Conservation (phyloP, 345 rosid species). For the Murraya koenigii region DNA sequence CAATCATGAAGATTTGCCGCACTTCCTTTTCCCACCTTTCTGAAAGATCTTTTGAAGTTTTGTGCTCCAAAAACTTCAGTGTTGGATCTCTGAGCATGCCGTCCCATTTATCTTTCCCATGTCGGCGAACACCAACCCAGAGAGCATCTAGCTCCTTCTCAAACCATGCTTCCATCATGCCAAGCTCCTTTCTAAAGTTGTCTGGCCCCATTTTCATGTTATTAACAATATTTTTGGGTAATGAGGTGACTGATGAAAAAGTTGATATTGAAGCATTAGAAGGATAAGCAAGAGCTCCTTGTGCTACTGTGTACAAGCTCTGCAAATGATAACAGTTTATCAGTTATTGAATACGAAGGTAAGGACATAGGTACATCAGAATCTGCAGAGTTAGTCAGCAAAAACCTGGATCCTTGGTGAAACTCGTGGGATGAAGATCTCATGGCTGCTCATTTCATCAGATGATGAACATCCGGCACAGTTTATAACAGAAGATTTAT, state of each 20-base stretch:
- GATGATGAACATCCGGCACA: neutral
- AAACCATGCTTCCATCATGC: constrained; percentile 3
- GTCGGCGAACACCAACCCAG: constrained; percentile 25
- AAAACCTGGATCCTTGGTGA: neutral
- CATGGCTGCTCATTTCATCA: neutral
- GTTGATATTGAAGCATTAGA: neutral
- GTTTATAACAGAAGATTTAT: neutral
- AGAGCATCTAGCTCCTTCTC: constrained; percentile 24
- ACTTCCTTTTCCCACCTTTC: constrained; percentile 17
- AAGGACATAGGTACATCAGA: neutral
- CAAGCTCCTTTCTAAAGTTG: neutral
- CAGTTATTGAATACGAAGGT: neutral
- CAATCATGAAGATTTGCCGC: neutral
- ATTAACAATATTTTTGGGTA: neutral
- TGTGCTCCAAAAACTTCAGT: neutral
- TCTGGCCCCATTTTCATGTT: neutral
- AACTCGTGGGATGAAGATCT: neutral
- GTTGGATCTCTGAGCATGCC: constrained; percentile 10
- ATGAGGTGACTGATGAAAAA: neutral
- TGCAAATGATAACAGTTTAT: neutral
- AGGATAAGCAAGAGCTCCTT: neutral
- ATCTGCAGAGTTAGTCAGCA: neutral
- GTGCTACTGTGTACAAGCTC: neutral
- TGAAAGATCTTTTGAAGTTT: constrained; percentile 8
- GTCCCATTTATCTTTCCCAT: constrained; percentile 19